phyloP scores from a whole-genome alignment of 2,329 filamentous ascomycete genomes.

The Coniochaeta sp. region DNA sequence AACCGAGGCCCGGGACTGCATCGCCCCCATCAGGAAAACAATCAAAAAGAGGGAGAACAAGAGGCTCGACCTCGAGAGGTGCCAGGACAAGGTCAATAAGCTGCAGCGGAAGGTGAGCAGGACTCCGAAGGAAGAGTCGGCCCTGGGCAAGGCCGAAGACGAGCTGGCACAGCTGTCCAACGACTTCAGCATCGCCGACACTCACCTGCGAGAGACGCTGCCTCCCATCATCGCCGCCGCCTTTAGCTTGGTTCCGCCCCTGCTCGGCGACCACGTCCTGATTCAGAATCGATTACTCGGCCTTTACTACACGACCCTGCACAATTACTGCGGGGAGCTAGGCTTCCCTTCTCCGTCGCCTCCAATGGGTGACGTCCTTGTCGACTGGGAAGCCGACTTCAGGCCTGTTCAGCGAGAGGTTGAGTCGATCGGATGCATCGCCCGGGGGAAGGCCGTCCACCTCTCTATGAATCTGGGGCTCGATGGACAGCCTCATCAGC shows the following conservation, averaged over 20 bases:
- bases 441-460: constrained; percentile 59
- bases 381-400: constrained; percentile 57
- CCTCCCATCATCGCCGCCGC: constrained; percentile 65
- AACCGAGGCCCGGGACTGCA: constrained; percentile 58
- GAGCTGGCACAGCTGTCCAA: constrained; percentile 59
- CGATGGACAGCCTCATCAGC: constrained; percentile 19
- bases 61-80: constrained; percentile 74
- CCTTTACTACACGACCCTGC: constrained; percentile 69
- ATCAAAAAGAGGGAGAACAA: constrained; percentile 82
- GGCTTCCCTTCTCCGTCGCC: constrained; percentile 66
- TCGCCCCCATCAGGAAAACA: constrained; percentile 70
- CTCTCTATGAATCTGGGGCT: constrained; percentile 32
- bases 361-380: constrained; percentile 63
- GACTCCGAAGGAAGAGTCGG: constrained; percentile 65
- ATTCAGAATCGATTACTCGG: constrained; percentile 73
- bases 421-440: constrained; percentile 58
- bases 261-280: constrained; percentile 64
- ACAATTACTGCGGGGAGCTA: constrained; percentile 64
- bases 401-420: constrained; percentile 57
- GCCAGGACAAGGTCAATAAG: constrained; percentile 63
- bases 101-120: constrained; percentile 63
- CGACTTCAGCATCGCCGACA: constrained; percentile 70
- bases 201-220: constrained; percentile 63
- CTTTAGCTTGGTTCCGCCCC: constrained; percentile 66
- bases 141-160: constrained; percentile 62